A percentile compares a stretch with the other conserved stretches of the same genome.
phyloP scores from a whole-genome alignment of 1,139 yeast species.

The Meyerozyma sp. region DNA sequence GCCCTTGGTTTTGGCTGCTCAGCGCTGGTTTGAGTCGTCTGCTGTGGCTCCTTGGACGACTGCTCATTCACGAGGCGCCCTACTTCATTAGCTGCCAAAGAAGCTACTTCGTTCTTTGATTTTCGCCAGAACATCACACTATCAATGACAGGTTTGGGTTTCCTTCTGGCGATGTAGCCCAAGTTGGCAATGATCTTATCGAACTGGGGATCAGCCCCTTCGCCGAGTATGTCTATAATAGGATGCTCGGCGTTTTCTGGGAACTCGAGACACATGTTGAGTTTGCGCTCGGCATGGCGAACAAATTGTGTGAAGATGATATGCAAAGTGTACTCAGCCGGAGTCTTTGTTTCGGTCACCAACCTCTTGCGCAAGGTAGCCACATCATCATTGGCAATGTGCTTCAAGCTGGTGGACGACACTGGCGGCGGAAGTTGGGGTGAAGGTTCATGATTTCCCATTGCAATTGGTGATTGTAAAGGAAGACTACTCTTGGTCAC shows the following conservation, averaged over 20 bases:
- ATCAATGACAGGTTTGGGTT: conserved; percentile 95
- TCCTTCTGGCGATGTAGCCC: conserved; percentile 84
- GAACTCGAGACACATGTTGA: conserved; percentile 66
- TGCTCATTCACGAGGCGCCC: conserved; percentile 21
- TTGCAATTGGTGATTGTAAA: conserved; percentile 3
- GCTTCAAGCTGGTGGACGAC: conserved; percentile 6
- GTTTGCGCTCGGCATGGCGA: conserved; percentile 83
- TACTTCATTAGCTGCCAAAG: conserved; percentile 63
- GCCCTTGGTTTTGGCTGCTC: conserved; percentile 12
- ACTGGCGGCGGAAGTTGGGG: conserved; percentile 12
- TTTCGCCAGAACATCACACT: conserved; percentile 98
- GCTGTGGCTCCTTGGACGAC: background rate
- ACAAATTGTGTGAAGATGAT: conserved; percentile 94
- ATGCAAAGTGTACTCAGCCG: conserved; percentile 91
- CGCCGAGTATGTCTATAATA: conserved; percentile 73
- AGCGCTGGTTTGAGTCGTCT: background rate
- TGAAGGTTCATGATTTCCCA: conserved; percentile 6
- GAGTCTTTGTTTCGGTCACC: conserved; percentile 68
- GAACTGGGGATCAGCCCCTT: conserved; percentile 80
- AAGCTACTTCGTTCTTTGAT: conserved; percentile 78
- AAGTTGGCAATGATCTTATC: conserved; percentile 80
- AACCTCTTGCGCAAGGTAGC: conserved; percentile 35
- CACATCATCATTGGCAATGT: conserved; percentile 30
- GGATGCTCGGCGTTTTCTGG: conserved; percentile 75
- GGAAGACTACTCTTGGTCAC: background rate